A percentile compares a stretch with the other conserved stretches of the same genome.
phyloP scores from a whole-genome alignment of 257 asterid species.

The Solanum piurae region DNA sequence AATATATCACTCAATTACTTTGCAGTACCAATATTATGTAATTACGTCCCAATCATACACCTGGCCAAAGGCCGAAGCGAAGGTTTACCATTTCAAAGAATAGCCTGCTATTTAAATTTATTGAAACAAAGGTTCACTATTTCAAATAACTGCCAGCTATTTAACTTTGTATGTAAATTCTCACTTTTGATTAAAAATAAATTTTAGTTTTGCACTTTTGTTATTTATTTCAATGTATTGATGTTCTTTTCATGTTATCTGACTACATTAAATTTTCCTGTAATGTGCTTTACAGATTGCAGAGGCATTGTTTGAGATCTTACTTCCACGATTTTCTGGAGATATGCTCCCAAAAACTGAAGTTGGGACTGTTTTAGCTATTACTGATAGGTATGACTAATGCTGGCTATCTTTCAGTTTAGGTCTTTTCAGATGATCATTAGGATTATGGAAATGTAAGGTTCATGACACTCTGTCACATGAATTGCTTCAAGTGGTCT shows the following conservation, averaged over 20 bases:
- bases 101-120: not conserved
- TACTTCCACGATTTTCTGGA: constrained; percentile 88
- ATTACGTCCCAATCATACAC: not conserved
- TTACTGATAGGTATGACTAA: constrained; percentile 64
- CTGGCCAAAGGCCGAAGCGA: not conserved
- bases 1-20: not conserved
- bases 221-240: not conserved
- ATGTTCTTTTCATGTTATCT: not conserved
- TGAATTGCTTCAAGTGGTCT: not conserved
- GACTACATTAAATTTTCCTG: not conserved
- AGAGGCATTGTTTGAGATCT: constrained; percentile 81
- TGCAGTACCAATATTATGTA: not conserved
- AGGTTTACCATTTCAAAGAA: not conserved
- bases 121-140: not conserved
- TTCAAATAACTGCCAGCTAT: not conserved
- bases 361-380: constrained; percentile 73
- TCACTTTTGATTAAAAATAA: not conserved
- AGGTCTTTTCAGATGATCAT: not conserved
- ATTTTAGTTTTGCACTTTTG: not conserved
- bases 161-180: not conserved
- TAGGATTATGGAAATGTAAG: not conserved
- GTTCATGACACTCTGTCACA: not conserved
- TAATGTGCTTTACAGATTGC: constrained; percentile 43
- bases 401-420: not conserved
- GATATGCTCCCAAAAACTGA: constrained; percentile 81